phyloP scores from a whole-genome alignment of 2,329 filamentous ascomycete genomes.

The Hymenoscyphus fraxineus region DNA sequence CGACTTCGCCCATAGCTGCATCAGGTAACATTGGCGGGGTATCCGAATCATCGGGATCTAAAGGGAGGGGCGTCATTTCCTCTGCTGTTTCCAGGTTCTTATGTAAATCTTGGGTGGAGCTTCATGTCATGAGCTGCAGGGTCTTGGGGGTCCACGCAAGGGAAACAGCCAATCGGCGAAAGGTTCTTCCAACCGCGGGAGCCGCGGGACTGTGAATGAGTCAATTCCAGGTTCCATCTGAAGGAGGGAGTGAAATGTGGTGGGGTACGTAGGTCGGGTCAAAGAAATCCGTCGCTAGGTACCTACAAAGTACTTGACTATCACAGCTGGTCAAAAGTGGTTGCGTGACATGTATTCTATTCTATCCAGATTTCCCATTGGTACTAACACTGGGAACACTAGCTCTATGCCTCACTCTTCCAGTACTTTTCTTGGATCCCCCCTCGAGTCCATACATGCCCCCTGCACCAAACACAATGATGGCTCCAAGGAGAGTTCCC shows the following conservation, averaged over 20 bases:
- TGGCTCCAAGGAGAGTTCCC: conserved; percentile 76
- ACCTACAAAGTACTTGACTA: too few relatives aligned
- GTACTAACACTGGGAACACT: conserved; percentile 20
- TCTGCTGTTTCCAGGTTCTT: neutral
- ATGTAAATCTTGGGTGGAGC: conserved; percentile 1
- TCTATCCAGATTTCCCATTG: conserved; percentile 32
- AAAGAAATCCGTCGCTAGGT: neutral
- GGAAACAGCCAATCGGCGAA: neutral
- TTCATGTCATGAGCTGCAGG: neutral
- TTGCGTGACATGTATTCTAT: conserved; percentile 4
- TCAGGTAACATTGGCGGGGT: conserved; percentile 28
- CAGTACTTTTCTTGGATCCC: conserved; percentile 36
- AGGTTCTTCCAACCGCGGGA: neutral
- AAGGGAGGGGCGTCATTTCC: neutral
- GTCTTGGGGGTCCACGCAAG: neutral
- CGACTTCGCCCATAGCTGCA: conserved; percentile 26
- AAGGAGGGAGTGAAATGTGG: neutral
- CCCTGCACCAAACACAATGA: conserved; percentile 86
- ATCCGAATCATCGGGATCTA: conserved; percentile 8
- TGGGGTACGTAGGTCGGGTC: neutral
- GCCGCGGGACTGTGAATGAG: neutral
- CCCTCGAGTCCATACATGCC: conserved; percentile 80
- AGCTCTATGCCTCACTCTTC: conserved; percentile 32
- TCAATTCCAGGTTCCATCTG: neutral
- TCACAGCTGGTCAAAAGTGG: neutral